Base-by-base conservation (phyloP, 768 basidiomycete species). In the Hypholoma fasciculare region DNA sequence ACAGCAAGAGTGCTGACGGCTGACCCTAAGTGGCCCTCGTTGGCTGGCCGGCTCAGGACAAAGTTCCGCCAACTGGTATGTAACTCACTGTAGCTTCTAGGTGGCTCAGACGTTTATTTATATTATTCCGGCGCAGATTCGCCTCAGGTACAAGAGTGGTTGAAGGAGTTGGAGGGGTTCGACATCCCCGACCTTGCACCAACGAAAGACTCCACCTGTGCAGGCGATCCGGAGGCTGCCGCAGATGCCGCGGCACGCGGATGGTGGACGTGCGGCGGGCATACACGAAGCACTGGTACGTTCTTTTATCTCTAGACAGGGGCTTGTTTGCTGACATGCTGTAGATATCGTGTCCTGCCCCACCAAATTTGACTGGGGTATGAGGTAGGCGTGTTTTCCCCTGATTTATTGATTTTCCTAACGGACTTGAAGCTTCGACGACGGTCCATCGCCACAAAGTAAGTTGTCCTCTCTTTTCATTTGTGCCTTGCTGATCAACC, bases 241-340 rank as follows among this genome's bases (percentile, higher is more conserved):
- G 74, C 82, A 0, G 71, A 87, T 44, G 83, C 87, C 36, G 74
- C 81, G n/a, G 71, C 71, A 46, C 84, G 84, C 62, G 92, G 92
- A 44, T 96, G 93, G 93, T 96, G 93, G 93, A 91, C 94, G 27
- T 96, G 93, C 65, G 90, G 92, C 65, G 88, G 88, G 11, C 78
- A 77, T 64, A 86, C 86, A 5, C 76, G 88, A 7, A 55, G 65
- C 46, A 80, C 77, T 38, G 83, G 77, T 76, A 27, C 27, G 57
- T n/a, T 48, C n/a, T 40, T 54, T 42, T 11, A 61, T 44, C 7
- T 27, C 34, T 26, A 46, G 12, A 36, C 20, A 36, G 5, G 52
- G 49, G 17, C 27, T 26, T 39, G 26, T 12, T 56, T 17, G 12
- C 13, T 27, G 26, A 27, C 20, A 37, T 19, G 16, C 49, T 49